Percentiles rank a stretch among this genome's conserved stretches.
phyloP scores from a whole-genome alignment of 495 filamentous ascomycete genomes.

The Neurospora tetrasperma region DNA sequence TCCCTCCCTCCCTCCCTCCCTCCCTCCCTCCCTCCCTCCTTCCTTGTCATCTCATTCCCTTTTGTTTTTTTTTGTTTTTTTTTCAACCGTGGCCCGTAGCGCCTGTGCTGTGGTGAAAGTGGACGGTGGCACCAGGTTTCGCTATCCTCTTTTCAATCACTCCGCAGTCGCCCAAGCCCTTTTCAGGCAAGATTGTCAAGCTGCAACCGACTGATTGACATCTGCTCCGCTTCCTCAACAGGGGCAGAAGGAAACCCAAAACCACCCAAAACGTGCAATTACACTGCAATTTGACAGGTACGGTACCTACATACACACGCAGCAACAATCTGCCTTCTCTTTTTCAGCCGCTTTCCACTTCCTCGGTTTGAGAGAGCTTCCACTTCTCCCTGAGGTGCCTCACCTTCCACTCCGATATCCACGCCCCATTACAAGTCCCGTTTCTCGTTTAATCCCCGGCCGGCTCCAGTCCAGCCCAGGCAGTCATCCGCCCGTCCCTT shows the following conservation, averaged over 20 bases:
- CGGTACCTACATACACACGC: background rate
- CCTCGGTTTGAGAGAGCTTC: background rate
- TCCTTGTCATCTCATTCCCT: background rate
- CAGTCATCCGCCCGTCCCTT: background rate
- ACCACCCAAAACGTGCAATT: background rate
- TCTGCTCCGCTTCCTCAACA: background rate
- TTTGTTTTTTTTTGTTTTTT: background rate
- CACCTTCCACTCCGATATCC: background rate
- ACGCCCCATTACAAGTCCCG: background rate
- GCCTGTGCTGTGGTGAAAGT: constrained; percentile 27
- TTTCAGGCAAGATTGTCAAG: constrained; percentile 32
- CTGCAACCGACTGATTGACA: constrained; percentile 5
- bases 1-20: background rate
- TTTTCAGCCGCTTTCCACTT: background rate
- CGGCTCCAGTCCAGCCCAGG: background rate
- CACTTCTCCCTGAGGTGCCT: background rate
- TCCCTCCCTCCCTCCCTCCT: background rate
- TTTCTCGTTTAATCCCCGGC: background rate
- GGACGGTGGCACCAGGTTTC: constrained; percentile 32
- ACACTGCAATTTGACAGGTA: constrained; percentile 1
- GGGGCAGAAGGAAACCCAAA: background rate
- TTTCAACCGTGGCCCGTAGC: constrained; percentile 25
- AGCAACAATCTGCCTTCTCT: background rate
- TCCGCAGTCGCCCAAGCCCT: constrained; percentile 47
- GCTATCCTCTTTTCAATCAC: constrained; percentile 52